These are phyloP conservation scores for Pseudonitzschia pungens DNA, from an alignment of 108 stramenopile species.

Conservation along the genomic window DNA sequence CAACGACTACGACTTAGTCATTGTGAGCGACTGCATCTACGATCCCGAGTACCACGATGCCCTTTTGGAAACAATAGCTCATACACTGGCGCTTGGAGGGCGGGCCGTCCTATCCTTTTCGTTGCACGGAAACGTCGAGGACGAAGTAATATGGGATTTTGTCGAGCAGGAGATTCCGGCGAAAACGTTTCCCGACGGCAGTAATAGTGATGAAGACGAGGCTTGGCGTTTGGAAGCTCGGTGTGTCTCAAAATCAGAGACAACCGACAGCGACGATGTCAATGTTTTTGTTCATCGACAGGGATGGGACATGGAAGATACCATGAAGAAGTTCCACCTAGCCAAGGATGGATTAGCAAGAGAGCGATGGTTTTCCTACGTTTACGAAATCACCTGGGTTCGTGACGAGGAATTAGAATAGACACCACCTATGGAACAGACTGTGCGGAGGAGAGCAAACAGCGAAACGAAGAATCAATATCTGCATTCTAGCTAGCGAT, in stretches of 20 bases:
- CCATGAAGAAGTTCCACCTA: conserved; percentile 24
- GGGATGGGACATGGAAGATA: conserved; percentile 34
- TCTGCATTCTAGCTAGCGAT: too few relatives aligned
- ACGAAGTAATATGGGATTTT: conserved; percentile 28
- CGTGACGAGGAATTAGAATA: too few relatives aligned
- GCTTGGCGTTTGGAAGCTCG: conserved; percentile 7
- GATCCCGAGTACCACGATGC: conserved; percentile 39
- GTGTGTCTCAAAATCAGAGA: not conserved
- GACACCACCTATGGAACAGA: too few relatives aligned
- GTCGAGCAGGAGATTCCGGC: conserved; percentile 10
- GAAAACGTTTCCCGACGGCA: not conserved
- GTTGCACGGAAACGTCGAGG: conserved; percentile 35
- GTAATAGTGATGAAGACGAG: not conserved
- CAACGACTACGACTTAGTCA: conserved; percentile 25
- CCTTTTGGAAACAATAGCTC: conserved; percentile 29
- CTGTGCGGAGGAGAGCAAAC: too few relatives aligned
- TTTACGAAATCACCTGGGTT: conserved; percentile 31
- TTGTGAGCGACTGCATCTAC: conserved; percentile 46
- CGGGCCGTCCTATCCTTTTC: conserved; percentile 38
- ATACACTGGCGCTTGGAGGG: conserved; percentile 15
- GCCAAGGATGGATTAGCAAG: conserved; percentile 16
- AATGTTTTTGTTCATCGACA: not conserved
- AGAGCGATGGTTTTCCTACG: conserved; percentile 24
- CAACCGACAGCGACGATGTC: not conserved
- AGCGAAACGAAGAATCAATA: too few relatives aligned